A percentile compares a stretch with the other conserved stretches of the same genome.
phyloP scores from a whole-genome alignment of 2,329 filamentous ascomycete genomes.

The Hypoxylon sp. region DNA sequence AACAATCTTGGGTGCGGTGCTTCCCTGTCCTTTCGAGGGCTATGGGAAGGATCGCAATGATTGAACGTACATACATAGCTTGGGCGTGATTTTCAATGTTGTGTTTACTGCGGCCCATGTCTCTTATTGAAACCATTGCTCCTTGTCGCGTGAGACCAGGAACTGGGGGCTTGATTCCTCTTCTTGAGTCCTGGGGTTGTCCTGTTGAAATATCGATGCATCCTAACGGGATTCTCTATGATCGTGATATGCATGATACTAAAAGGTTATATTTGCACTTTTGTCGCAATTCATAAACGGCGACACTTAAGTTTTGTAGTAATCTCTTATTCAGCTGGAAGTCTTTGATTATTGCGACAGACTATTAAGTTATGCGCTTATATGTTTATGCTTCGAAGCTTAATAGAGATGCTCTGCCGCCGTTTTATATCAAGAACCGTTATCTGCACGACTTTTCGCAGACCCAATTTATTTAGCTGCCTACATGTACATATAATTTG shows the following conservation, averaged over 20 bases:
- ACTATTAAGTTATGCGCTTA: background rate
- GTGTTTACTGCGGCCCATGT: background rate
- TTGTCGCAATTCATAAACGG: too few relatives aligned
- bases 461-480: conserved; percentile 2
- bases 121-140: background rate
- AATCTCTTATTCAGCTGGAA: background rate
- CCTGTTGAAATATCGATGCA: too few relatives aligned
- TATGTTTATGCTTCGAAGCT: background rate
- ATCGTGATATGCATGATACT: too few relatives aligned
- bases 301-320: too few relatives aligned
- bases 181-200: too few relatives aligned
- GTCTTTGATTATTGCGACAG: background rate
- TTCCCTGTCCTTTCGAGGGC: conserved; percentile 60
- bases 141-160: background rate
- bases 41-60: conserved; percentile 72
- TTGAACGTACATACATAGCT: conserved; percentile 66
- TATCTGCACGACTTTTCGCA: background rate
- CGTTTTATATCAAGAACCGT: conserved; percentile 3
- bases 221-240: too few relatives aligned
- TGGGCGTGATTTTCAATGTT: background rate
- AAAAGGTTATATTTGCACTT: too few relatives aligned
- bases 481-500: background rate
- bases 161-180: too few relatives aligned
- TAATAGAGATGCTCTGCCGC: background rate
- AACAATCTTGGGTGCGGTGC: conserved; percentile 73